phyloP scores from a whole-genome alignment of 1,284 basidiomycete genomes.

The Moesziomyces sp. region DNA sequence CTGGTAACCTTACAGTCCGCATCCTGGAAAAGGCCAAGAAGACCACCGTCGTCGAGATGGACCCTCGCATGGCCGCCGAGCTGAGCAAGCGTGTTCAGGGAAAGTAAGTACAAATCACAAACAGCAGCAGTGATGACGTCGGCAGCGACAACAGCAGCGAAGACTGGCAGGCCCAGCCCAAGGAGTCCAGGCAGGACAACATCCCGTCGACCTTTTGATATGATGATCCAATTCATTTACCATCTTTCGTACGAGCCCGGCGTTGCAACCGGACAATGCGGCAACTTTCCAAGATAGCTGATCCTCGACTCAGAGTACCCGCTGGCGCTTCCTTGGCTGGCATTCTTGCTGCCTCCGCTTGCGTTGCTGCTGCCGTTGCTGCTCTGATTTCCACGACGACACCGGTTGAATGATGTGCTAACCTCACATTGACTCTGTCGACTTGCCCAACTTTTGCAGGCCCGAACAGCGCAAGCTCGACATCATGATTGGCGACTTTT shows the following conservation, averaged over 20 bases:
- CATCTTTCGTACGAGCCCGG: constrained; percentile 59
- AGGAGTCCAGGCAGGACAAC: not conserved
- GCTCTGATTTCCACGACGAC: not conserved
- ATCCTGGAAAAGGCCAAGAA: constrained; percentile 94
- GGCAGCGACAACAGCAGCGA: constrained; percentile 6
- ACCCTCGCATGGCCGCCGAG: constrained; percentile 98
- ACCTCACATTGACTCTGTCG: constrained; percentile 1
- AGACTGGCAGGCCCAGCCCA: not conserved
- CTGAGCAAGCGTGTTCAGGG: constrained; percentile 96
- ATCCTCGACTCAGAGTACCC: constrained; percentile 1
- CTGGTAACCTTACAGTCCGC: constrained; percentile 93
- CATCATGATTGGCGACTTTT: constrained; percentile 94
- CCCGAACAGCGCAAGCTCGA: constrained; percentile 94
- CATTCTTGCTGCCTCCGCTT: no score
- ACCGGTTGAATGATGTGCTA: constrained; percentile 4
- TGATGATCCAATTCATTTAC: constrained; percentile 54
- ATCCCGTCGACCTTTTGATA: constrained; percentile 2
- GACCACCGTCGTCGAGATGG: constrained; percentile 95
- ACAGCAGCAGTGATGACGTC: not conserved
- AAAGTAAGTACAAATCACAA: constrained; percentile 76
- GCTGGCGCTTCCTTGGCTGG: no score
- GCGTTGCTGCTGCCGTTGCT: constrained; percentile 8
- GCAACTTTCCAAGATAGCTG: constrained; percentile 51
- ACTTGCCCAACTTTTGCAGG: constrained; percentile 70
- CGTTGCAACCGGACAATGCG: constrained; percentile 56